Base-by-base conservation (phyloP, 139 green algal species). In the Closterium sp. region DNA sequence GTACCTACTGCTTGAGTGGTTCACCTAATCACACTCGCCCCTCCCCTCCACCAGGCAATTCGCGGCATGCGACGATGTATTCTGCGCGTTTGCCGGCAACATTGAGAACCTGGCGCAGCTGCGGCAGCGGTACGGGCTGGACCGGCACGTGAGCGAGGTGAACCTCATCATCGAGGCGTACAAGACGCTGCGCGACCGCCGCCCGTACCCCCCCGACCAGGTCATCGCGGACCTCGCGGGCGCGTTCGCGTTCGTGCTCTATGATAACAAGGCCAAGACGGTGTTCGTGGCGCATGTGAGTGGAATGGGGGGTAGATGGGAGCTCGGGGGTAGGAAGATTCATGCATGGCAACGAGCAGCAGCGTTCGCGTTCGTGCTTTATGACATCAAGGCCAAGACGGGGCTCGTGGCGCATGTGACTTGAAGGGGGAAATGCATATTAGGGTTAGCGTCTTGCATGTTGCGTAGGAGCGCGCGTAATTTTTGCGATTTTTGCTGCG, bases 91-190 rank as follows among this genome's bases (percentile, higher is more conserved):
- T 19, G 21, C 84, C 33, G 89, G 89, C 84, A 92, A 76, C 69
- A n/a, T 92, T 33, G 89, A 91, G 23, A 92, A 92, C 89, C 66
- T 92, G 2, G 34, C 84, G 32, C 89, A 92, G 89, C 33, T 92
- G 84, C 84, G 89, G 0, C 33, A 84, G 25, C 33, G 36, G 34
- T 92, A 92, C 89, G 89, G 89, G 33, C 28, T 92, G 33, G 33
- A 66, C 31, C 55, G 85, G 69, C 31, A 69, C 33, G 69, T 92
- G 21, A 35, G 33, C 23, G 89, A 92, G 32, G 32, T 34, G 33
- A 64, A 84, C n/a, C 89, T 92, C 28, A 34, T 90, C 33, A 84
- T 92, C 30, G 89, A 92, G 34, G 89, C 85, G 33, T 92, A 92
- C 85, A 90, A 69, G 33, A 69, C 85, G 33, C 34, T 92, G 84